Evolutionary conservation across 139 green algal genomes (phyloP).

Genomic region (Closterium sp.): DNA sequence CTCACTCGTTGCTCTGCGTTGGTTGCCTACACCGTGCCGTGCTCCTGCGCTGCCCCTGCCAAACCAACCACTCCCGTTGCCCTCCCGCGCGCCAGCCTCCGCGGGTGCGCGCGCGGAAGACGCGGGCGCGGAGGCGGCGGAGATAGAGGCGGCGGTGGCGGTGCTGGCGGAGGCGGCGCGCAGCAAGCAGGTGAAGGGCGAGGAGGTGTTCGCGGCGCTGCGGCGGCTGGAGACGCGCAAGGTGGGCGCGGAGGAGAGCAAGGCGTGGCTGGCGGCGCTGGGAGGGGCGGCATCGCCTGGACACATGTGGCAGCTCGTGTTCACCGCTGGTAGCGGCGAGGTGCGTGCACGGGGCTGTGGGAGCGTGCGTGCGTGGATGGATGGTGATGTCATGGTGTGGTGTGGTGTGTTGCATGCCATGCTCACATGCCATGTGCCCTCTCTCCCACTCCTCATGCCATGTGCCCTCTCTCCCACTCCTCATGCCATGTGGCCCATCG

Average conservation of each 20-base stretch:
- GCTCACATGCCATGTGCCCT: background rate
- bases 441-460: background rate
- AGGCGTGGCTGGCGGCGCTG: slow-evolving; percentile 6
- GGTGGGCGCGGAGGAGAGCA: background rate
- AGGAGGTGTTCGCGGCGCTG: slow-evolving; percentile 16
- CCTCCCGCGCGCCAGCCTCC: too few relatives aligned
- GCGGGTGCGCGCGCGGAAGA: too few relatives aligned
- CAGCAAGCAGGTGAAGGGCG: background rate
- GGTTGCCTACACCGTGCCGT: too few relatives aligned
- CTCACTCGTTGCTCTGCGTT: too few relatives aligned
- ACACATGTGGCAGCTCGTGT: slow-evolving; percentile 24
- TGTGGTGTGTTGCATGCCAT: background rate
- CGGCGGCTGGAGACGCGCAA: slow-evolving; percentile 21
- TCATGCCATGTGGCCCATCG: background rate
- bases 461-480: background rate
- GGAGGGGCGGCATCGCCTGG: slow-evolving; percentile 19
- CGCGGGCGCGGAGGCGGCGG: too few relatives aligned
- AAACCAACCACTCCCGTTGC: too few relatives aligned
- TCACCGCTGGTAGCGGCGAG: slow-evolving; percentile 17
- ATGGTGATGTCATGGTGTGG: background rate
- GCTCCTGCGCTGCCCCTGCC: too few relatives aligned
- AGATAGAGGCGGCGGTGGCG: slow-evolving; percentile 3
- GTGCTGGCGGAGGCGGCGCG: slow-evolving; percentile 9
- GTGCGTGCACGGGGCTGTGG: background rate
- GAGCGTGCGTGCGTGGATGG: background rate